phyloP scores from a whole-genome alignment of 1,284 basidiomycete genomes.

The Rhodotorula mucilaginosa region DNA sequence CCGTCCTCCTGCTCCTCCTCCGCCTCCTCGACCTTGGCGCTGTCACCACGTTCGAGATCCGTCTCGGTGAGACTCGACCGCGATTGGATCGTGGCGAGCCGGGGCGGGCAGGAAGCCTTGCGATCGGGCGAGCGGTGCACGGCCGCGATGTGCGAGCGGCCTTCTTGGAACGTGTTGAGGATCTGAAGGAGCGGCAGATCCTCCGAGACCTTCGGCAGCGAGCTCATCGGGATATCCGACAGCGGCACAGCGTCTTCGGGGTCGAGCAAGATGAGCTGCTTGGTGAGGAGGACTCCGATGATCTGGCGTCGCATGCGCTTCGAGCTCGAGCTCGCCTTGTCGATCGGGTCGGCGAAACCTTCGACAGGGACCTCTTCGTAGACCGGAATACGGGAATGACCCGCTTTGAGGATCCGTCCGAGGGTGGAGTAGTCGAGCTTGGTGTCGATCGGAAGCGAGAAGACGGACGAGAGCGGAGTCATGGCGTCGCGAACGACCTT shows the following conservation, averaged over 20 bases:
- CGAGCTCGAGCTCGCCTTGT: neutral
- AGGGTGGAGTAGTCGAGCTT: slow-evolving; percentile 75
- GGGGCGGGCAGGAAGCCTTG: slow-evolving; percentile 25
- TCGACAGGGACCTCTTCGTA: slow-evolving; percentile 45
- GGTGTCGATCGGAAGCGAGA: slow-evolving; percentile 72
- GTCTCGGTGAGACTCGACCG: slow-evolving; percentile 54
- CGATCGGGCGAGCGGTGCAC: slow-evolving; percentile 51
- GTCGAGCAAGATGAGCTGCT: slow-evolving; percentile 82
- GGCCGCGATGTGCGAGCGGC: slow-evolving; percentile 86
- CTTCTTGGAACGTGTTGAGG: slow-evolving; percentile 86
- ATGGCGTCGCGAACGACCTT: slow-evolving; percentile 70
- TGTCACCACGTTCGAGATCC: slow-evolving; percentile 44
- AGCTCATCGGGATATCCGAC: slow-evolving; percentile 67
- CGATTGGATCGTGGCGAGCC: slow-evolving; percentile 47
- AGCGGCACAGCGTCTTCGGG: slow-evolving; percentile 60
- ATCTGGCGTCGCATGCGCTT: slow-evolving; percentile 66
- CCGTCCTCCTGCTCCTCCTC: neutral
- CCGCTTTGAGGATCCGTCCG: slow-evolving; percentile 68
- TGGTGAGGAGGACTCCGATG: slow-evolving; percentile 74
- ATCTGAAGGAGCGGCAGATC: slow-evolving; percentile 83
- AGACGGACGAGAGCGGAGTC: slow-evolving; percentile 71
- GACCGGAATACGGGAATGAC: slow-evolving; percentile 63
- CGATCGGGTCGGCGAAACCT: neutral
- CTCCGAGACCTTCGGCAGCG: slow-evolving; percentile 76
- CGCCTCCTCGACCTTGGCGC: neutral